These are phyloP conservation scores for Fusarium incarnatum DNA, from an alignment of 2,329 filamentous ascomycete genomes.

Conservation along the genomic window DNA sequence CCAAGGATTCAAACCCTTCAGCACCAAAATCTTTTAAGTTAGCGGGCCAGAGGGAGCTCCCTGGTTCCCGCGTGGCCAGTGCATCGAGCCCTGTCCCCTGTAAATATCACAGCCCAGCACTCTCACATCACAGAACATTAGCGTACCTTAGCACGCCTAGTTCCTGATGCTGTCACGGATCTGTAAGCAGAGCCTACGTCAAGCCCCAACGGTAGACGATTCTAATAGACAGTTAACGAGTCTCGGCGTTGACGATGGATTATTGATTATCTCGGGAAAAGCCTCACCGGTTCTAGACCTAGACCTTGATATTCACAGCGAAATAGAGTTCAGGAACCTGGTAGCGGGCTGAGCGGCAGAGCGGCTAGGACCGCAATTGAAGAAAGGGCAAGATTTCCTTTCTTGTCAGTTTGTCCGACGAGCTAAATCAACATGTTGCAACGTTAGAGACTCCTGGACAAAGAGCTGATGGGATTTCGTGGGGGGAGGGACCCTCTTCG, in stretches of 20 bases:
- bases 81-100: conserved; percentile 26
- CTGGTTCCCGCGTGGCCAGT: conserved; percentile 44
- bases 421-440: conserved; percentile 21
- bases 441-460: conserved; percentile 12
- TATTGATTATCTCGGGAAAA: conserved; percentile 13
- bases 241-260: conserved; percentile 13
- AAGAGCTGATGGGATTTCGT: conserved; percentile 36
- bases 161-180: conserved; percentile 30
- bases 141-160: neutral
- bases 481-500: conserved; percentile 37
- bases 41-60: conserved; percentile 32
- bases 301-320: neutral
- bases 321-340: conserved; percentile 36
- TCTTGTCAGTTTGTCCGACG: conserved; percentile 39
- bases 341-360: conserved; percentile 22
- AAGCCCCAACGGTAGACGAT: conserved; percentile 11
- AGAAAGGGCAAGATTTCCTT: conserved; percentile 29
- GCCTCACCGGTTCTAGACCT: conserved; percentile 32
- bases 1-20: conserved; percentile 21
- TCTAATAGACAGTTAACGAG: conserved; percentile 1
- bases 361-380: conserved; percentile 32
- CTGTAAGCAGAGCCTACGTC: conserved; percentile 7
- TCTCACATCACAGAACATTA: neutral
- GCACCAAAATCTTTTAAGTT: conserved; percentile 29
- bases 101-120: neutral